Evolutionary conservation across 345 rosid species (phyloP).

Genomic region (Lumnitzera racemosa): DNA sequence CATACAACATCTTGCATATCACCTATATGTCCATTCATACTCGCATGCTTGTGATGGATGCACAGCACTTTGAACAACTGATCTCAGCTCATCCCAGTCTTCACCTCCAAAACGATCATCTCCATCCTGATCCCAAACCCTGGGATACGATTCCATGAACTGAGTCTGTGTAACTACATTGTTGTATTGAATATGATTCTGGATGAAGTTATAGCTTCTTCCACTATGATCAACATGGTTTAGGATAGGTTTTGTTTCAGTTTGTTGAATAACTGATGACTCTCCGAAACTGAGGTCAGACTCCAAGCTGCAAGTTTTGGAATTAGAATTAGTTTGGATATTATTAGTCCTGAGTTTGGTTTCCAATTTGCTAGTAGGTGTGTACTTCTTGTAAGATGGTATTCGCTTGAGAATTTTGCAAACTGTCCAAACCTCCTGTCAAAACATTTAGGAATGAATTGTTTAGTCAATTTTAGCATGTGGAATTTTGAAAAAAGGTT

Average conservation of each 20-base stretch:
- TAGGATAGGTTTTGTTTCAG: not conserved
- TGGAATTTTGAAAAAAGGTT: no score
- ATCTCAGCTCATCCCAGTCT: constrained; percentile 16
- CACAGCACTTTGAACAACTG: constrained; percentile 1
- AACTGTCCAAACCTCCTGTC: constrained; percentile 21
- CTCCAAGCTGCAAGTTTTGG: constrained; percentile 12
- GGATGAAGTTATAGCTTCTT: not conserved
- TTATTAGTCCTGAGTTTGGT: constrained; percentile 1
- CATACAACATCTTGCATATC: not conserved
- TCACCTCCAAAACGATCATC: constrained; percentile 4
- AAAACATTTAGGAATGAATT: not conserved
- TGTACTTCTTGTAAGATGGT: constrained; percentile 6
- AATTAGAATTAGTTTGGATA: not conserved
- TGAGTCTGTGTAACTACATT: not conserved
- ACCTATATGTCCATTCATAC: not conserved
- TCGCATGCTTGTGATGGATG: no score
- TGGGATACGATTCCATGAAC: not conserved
- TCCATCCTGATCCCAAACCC: constrained; percentile 6
- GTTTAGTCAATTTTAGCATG: no score
- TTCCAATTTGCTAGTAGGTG: not conserved
- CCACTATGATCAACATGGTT: not conserved
- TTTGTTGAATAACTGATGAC: constrained; percentile 4
- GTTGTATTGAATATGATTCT: not conserved
- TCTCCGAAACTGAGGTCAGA: constrained; percentile 15
- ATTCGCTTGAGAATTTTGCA: constrained; percentile 17